These are phyloP conservation scores for Fraxinus sp. DNA, from an alignment of 305 asterid species.

Conservation along the genomic window DNA sequence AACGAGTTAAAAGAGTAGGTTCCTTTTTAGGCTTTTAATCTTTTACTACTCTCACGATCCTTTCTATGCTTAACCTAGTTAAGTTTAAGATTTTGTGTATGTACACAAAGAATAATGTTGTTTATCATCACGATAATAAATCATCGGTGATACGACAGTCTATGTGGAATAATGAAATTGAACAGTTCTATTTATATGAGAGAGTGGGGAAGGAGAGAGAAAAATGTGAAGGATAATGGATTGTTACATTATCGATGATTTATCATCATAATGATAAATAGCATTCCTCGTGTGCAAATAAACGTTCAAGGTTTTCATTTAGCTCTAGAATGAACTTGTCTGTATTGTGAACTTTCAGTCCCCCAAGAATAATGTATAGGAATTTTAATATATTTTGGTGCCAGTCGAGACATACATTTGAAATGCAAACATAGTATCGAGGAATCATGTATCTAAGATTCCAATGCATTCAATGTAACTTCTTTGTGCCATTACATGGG, in stretches of 20 bases:
- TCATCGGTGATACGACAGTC: too few relatives aligned
- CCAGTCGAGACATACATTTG: background rate
- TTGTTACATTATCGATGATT: too few relatives aligned
- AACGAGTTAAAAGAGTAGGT: background rate
- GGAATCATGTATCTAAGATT: background rate
- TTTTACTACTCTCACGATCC: background rate
- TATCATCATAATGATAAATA: too few relatives aligned
- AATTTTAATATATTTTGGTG: background rate
- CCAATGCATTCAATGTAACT: background rate
- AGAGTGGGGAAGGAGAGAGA: too few relatives aligned
- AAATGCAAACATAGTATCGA: background rate
- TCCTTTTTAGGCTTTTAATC: background rate
- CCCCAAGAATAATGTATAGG: background rate
- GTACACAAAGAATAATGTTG: too few relatives aligned
- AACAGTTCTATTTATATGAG: too few relatives aligned
- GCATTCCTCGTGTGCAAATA: background rate
- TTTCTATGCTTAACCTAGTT: background rate
- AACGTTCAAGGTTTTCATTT: background rate
- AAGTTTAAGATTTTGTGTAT: background rate
- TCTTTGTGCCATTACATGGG: background rate
- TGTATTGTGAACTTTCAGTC: background rate
- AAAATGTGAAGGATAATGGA: too few relatives aligned
- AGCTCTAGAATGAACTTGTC: background rate
- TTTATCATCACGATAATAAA: too few relatives aligned
- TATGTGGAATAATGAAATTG: too few relatives aligned